Conservation (phyloP, 768 basidiomycete species). For the Auricularia cornea region DNA sequence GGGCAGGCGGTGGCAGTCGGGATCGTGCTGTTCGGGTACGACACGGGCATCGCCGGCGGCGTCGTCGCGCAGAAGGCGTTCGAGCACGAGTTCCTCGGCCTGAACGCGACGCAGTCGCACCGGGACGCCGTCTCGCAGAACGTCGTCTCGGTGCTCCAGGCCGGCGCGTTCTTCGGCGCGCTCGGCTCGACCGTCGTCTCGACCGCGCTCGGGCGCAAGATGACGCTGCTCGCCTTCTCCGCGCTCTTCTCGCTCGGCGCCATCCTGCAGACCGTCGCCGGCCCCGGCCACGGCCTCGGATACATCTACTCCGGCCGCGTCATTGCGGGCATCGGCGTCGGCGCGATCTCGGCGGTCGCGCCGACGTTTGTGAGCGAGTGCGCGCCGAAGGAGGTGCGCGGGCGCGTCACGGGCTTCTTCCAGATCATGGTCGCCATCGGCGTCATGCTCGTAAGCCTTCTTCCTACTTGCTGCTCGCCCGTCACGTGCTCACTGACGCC, state of each 20-base stretch:
- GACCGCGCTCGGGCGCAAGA: conserved; percentile 59
- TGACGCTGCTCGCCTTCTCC: conserved; percentile 52
- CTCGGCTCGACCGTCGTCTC: conserved; percentile 64
- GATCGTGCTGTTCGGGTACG: conserved; percentile 73
- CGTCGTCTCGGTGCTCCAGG: conserved; percentile 82
- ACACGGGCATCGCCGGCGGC: conserved; percentile 60
- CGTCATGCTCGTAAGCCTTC: conserved; percentile 54
- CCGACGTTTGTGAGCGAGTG: conserved; percentile 86
- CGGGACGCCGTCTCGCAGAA: conserved; percentile 15
- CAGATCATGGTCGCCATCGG: conserved; percentile 82
- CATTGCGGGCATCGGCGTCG: conserved; percentile 71
- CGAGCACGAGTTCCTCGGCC: conserved; percentile 51
- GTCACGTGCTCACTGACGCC: conserved; percentile 16
- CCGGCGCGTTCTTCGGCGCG: conserved; percentile 84
- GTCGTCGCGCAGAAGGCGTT: conserved; percentile 61
- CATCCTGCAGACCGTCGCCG: conserved; percentile 61
- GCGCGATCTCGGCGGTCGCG: conserved; percentile 74
- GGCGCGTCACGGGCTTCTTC: conserved; percentile 77
- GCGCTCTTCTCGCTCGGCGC: conserved; percentile 65
- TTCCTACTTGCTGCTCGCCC: conserved; percentile 1
- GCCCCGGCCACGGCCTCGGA: conserved; percentile 44
- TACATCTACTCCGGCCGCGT: conserved; percentile 79
- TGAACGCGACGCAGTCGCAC: conserved; percentile 11
- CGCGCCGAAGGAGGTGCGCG: conserved; percentile 78
- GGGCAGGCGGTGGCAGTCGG: no score